Base-by-base conservation (phyloP, 495 filamentous ascomycete species). In the Xylaria acuta region DNA sequence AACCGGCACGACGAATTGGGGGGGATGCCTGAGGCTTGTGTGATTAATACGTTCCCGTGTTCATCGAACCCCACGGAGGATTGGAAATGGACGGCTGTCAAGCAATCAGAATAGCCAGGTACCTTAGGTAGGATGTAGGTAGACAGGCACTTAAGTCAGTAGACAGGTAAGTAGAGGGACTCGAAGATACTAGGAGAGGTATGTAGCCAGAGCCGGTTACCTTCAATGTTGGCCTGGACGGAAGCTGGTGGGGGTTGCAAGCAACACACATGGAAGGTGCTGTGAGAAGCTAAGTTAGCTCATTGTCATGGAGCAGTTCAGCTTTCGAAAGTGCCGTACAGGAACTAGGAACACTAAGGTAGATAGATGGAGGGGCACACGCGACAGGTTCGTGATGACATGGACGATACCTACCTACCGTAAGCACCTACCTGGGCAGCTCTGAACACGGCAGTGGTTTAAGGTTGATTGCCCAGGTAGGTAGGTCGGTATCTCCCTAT, bases 381-480 rank as follows among this genome's bases (percentile, higher is more conserved):
- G 14, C 36, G 22, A 64, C 32, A 22, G 8, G 58, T 62, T 62
- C 59, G 59, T 62, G 36, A 62, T 62, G 36, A 25, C 59, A 40
- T 38, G 20, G 36, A 25, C n/a, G 9, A 22, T 14, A 25, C 16
- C n/a, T n/a, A n/a, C n/a, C n/a, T n/a, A n/a, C n/a, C n/a, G n/a
- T n/a, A n/a, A n/a, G n/a, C n/a, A n/a, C n/a, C n/a, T n/a, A n/a
- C n/a, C n/a, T n/a, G n/a, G n/a, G n/a, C n/a, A n/a, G n/a, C n/a
- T 25, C 25, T n/a, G 59, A 14, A 12, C 54, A 22, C 54, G 36
- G 36, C 60, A 41, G 60, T 43, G 60, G 14, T 38, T 64, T 64
- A 64, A 41, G 38, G 60, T 43, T 64, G 60, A 41, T 64, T 64
- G n/a, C n/a, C n/a, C n/a, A n/a, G n/a, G n/a, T n/a, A 60, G 53